These are phyloP conservation scores for Rubia tinctorum DNA, from an alignment of 305 asterid species.

Conservation along the genomic window DNA sequence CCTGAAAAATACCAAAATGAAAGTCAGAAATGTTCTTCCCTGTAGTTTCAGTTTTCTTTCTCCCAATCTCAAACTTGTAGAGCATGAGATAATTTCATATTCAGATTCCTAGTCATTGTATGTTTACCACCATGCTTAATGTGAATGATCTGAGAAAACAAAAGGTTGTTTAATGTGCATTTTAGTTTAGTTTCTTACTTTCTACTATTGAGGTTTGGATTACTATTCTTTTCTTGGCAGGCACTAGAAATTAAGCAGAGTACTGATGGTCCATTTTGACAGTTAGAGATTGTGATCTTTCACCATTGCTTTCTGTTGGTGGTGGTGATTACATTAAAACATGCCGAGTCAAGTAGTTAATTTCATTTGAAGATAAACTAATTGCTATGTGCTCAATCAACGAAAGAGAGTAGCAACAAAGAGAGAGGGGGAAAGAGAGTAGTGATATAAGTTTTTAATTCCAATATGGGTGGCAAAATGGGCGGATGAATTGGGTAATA, in stretches of 20 bases:
- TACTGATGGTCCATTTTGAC: not conserved
- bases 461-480: no score
- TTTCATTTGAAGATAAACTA: not conserved
- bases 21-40: not conserved
- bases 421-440: no score
- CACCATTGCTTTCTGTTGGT: slow-evolving; percentile 6
- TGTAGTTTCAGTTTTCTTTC: not conserved
- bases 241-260: not conserved
- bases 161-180: not conserved
- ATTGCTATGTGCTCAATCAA: not conserved
- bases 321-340: not conserved
- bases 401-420: not conserved
- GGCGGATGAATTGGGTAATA: no score
- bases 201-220: not conserved
- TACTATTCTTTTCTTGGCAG: not conserved
- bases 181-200: not conserved
- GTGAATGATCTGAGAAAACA: not conserved
- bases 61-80: not conserved
- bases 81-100: not conserved
- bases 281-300: slow-evolving; percentile 4
- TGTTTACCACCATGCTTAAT: not conserved
- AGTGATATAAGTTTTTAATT: no score
- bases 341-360: not conserved
- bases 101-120: not conserved
- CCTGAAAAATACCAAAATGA: not conserved